Evolutionary conservation across 306 rosid genomes (phyloP), one percentile per base, ranked within the genome.

Genomic region (Quercus robur): DNA sequence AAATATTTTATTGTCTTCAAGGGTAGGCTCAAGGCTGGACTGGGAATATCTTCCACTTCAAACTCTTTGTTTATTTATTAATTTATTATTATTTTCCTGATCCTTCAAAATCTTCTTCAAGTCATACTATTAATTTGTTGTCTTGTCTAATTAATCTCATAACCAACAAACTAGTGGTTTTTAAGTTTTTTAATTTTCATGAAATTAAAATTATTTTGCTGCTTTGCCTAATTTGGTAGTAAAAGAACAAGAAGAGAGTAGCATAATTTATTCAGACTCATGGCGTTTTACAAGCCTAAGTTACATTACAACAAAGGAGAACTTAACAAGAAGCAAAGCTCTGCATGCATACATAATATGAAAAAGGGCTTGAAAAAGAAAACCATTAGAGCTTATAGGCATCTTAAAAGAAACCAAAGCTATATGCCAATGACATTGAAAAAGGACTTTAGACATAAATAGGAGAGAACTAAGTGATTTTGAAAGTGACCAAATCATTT

Each of bases 401-500:
- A 70, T 81, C 64, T 76, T 19, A 81, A 49, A 49, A 49, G 54
- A 49, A 13, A 12, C 17, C 54, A 49, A 49, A 49, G 54, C 38
- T 77, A 83, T 18, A 58, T 74, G 77, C 73, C 73, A 56, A 75
- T 76, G 52, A 6, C 31, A 71, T 6, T 1, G 18, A 9, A 20
- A 2, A 44, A 46, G 21, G 23, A 71, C 23, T 30, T 6, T 8
- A 0, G 19, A 3, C 1, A 28, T 25, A 25, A 12, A 76, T 4
- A 70, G 14, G 63, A 76, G 54, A 69, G 58, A 55, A 54, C 75
- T 70, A 46, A 17, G 84, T 81, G 83, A 73, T 81, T 64, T 76
- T 19, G 78, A 44, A 84, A 70, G 2, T 66, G 71, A 81, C 82
- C 70, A 54, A 68, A 77, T 31, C 81, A 67, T 72, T 79, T 77